These are phyloP conservation scores for Phytophthora capsici DNA, from an alignment of 352 stramenopile genomes.

Conservation along the genomic window DNA sequence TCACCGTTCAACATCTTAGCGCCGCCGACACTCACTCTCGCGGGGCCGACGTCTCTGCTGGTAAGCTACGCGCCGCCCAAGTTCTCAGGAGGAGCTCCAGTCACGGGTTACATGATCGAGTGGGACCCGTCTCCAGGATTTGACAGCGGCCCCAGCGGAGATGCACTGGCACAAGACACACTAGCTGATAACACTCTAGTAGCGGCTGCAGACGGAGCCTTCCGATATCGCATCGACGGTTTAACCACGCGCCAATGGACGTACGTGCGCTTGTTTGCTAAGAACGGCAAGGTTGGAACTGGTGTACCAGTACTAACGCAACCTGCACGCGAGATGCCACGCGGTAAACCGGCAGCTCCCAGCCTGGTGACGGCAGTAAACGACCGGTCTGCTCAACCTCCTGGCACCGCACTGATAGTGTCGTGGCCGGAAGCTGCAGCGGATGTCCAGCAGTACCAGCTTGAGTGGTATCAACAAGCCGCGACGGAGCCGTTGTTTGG, in stretches of 20 bases:
- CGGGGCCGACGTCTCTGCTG: conserved; percentile 69
- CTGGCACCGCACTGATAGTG: conserved; percentile 60
- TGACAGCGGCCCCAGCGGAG: conserved; percentile 64
- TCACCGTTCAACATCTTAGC: conserved; percentile 72
- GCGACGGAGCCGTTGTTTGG: conserved; percentile 66
- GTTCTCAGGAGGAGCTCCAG: conserved; percentile 86
- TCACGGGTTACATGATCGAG: conserved; percentile 93
- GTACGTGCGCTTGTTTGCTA: conserved; percentile 78
- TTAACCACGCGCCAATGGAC: conserved; percentile 55
- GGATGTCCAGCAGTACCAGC: conserved; percentile 45
- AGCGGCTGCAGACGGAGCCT: conserved; percentile 34
- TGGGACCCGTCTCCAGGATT: conserved; percentile 88
- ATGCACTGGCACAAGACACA: conserved; percentile 55
- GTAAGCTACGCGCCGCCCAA: conserved; percentile 80
- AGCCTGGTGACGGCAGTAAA: conserved; percentile 48
- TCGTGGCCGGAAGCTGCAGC: conserved; percentile 52
- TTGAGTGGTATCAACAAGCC: conserved; percentile 82
- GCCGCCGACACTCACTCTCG: conserved; percentile 69
- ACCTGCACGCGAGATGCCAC: conserved; percentile 69
- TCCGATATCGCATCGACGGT: conserved; percentile 53
- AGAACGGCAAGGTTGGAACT: conserved; percentile 62
- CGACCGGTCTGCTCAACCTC: conserved; percentile 32
- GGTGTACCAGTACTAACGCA: conserved; percentile 48
- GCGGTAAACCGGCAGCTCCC: conserved; percentile 53
- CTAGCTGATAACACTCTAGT: conserved; percentile 21